Evolutionary conservation across 108 stramenopile species (phyloP).

Genomic region (Schizochytrium sp.): DNA sequence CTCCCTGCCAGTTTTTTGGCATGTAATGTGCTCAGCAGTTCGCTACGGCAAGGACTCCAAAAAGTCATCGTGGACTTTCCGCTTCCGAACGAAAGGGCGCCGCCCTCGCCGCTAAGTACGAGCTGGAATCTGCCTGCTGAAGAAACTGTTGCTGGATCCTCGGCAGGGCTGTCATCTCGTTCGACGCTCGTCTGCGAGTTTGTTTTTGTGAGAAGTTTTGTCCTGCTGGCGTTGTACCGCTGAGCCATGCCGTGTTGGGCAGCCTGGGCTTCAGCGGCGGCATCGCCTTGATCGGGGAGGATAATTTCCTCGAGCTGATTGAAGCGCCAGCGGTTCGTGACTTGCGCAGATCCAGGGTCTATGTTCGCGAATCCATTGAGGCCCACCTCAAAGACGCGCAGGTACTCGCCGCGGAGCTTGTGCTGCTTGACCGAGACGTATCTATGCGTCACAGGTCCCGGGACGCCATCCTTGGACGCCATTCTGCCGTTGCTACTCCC

Average conservation of each 20-base stretch:
- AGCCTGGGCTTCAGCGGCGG: neutral
- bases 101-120: neutral
- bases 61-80: neutral
- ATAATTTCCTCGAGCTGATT: conserved; percentile 4
- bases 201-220: neutral
- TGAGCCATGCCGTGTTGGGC: neutral
- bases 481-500: neutral
- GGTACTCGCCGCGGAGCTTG: neutral
- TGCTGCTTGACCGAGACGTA: neutral
- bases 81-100: neutral
- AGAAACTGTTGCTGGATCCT: neutral
- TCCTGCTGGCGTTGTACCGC: neutral
- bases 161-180: neutral
- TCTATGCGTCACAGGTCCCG: neutral
- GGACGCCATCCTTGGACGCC: neutral
- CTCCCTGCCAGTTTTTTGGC: neutral
- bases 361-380: neutral
- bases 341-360: neutral
- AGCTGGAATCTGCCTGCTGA: neutral
- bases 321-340: neutral
- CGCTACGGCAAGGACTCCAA: neutral
- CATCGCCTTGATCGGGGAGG: neutral
- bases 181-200: neutral
- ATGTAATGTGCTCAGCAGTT: neutral
- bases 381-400: neutral